Base-by-base conservation (phyloP, 1,284 basidiomycete species). In the Grifola frondosa region DNA sequence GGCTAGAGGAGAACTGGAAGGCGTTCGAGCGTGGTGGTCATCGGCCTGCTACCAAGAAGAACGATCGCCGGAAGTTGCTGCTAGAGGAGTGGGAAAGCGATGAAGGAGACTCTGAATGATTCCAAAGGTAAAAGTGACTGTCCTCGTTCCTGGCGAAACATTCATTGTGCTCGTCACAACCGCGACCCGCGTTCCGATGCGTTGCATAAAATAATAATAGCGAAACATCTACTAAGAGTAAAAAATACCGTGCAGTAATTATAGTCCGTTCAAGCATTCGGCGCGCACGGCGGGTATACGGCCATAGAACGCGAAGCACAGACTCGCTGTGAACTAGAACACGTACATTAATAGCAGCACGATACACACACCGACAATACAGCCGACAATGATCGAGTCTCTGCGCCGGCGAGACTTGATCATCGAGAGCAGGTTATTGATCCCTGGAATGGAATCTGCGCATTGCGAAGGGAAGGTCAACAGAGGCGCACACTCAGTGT, bases 341-440 rank as follows among this genome's bases (percentile, higher is more conserved):
- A 91, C 69, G 62, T 91, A 96, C 40, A 81, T 86, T 35, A 98
- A 63, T 2, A 98, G 68, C 24, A 90, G 65, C 24, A 99, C 71
- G 26, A 86, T 74, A 63, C 92, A 92, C n/a, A 88, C 59, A 8
- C 88, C 94, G 54, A 96, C 87, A 12, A 97, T 72, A 44, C 84
- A 73, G 17, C 91, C 96, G 60, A 99, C 67, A 54, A 99, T 93
- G 53, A 97, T 77, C 10, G 90, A 83, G 65, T 99, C 97, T 57
- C 95, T 72, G 53, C 93, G 77, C 53, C 96, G 78, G 38, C 96
- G 80, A 7, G 91, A 85, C 60, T 89, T 88, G 63, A 99, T 98
- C 86, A 98, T 91, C 1, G 80, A 78, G 43, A 99, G 76, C 42
- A 99, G 68, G 49, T 86, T 91, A 68, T 95, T 96, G 52, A 99